Evolutionary conservation across 1,284 basidiomycete genomes (phyloP).

Genomic region (Salmacisia buchloeana): DNA sequence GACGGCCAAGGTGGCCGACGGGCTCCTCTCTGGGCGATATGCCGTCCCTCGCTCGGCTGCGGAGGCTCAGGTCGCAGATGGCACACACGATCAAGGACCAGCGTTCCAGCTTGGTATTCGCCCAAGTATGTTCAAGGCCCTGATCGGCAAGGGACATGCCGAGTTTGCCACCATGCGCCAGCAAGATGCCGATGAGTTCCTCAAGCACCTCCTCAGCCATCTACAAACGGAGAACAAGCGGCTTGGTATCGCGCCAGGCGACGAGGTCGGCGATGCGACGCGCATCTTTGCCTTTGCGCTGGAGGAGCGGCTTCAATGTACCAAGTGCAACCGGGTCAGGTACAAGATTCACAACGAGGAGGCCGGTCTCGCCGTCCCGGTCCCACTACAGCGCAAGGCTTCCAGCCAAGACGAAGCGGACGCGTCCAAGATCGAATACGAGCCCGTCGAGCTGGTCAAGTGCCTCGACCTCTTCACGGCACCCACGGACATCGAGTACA

Average conservation of each 20-base stretch:
- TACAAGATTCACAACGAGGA: conserved; percentile 77
- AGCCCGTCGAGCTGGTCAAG: conserved; percentile 63
- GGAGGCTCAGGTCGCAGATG: conserved; percentile 2
- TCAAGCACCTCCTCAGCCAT: conserved; percentile 71
- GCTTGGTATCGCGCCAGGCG: conserved; percentile 11
- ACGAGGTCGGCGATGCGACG: conserved; percentile 57
- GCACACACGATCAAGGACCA: conserved; percentile 11
- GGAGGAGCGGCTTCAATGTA: conserved; percentile 61
- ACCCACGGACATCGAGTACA: conserved; percentile 67
- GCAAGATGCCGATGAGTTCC: conserved; percentile 95
- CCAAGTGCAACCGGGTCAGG: conserved; percentile 74
- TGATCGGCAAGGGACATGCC: conserved; percentile 84
- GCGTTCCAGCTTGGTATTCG: conserved; percentile 78
- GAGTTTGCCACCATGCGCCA: conserved; percentile 96
- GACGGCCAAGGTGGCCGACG: conserved; percentile 85
- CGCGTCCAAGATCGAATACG: conserved; percentile 55
- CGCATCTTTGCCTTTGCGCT: conserved; percentile 72
- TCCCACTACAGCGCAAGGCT: conserved; percentile 55
- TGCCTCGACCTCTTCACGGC: conserved; percentile 68
- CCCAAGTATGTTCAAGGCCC: conserved; percentile 77
- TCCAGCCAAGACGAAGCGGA: not conserved
- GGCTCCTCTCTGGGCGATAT: conserved; percentile 86
- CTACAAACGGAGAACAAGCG: conserved; percentile 55
- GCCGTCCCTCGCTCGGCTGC: conserved; percentile 59
- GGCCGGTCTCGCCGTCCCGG: conserved; percentile 66